A percentile compares a stretch with the other conserved stretches of the same genome.
Evolutionary conservation across 2,329 filamentous ascomycete species (phyloP).

Genomic region (Hypocreales sp.): DNA sequence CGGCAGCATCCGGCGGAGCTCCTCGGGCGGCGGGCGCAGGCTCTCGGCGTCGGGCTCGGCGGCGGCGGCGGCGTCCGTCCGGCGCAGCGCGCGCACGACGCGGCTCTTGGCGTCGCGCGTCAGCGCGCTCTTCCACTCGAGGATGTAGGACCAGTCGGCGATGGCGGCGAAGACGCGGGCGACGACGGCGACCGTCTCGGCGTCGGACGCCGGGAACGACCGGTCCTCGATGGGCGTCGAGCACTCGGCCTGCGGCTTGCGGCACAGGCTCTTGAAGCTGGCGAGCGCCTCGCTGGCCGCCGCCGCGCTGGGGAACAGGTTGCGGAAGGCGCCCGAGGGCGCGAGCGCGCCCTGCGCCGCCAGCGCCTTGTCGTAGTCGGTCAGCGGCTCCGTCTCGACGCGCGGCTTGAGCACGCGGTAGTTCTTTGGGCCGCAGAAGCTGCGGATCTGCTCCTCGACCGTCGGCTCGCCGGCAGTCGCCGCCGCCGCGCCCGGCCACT

Average conservation of each 20-base stretch:
- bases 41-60: slow-evolving; percentile 1
- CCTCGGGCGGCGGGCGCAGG: slow-evolving; percentile 4
- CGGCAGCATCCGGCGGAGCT: slow-evolving; percentile 4
- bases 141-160: slow-evolving; percentile 9
- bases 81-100: slow-evolving; percentile 3
- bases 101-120: slow-evolving; percentile 2
- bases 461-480: not conserved
- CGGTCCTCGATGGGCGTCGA: slow-evolving; percentile 5
- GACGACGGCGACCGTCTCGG: slow-evolving; percentile 4
- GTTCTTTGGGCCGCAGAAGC: not conserved
- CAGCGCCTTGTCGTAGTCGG: not conserved
- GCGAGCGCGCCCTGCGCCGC: not conserved
- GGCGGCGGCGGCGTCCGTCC: not conserved
- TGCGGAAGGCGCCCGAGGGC: not conserved
- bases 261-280: slow-evolving; percentile 4
- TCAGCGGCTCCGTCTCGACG: not conserved
- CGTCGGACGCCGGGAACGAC: slow-evolving; percentile 5
- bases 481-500: too few species aligned
- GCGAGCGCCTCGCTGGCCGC: slow-evolving; percentile 3
- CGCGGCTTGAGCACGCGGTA: not conserved
- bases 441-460: not conserved
- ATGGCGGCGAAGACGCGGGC: slow-evolving; percentile 9
- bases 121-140: slow-evolving; percentile 9
- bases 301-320: slow-evolving; percentile 1
- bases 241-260: slow-evolving; percentile 5